Evolutionary conservation across 2,329 filamentous ascomycete species (phyloP), one percentile per base, ranked within the genome.

Genomic region (Fusarium tricinctum): DNA sequence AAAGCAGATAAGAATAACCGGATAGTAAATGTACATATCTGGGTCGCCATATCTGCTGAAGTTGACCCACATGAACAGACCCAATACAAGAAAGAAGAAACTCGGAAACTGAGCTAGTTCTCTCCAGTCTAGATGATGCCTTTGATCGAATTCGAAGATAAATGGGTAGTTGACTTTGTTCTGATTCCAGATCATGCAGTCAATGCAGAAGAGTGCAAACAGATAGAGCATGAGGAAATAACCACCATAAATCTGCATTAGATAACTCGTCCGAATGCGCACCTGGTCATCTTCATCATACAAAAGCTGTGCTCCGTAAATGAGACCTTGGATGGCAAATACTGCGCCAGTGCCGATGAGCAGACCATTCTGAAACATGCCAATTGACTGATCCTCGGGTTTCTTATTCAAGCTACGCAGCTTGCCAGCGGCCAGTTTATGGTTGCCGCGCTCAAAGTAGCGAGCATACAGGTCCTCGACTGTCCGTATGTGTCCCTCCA

Each of bases 141-240:
- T 86, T 54, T 91, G 90, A 81, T 98, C 94, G 75, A 97, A 96
- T 80, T 99, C 96, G 76, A 99, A 99, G 71, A 98, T 93, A 78
- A 97, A 97, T 54, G 91, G 88, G 77, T 98, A 98, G 77, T 99
- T 99, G 80, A 99, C 92, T 79, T 95, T 97, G 77, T 91, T 89
- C 51, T 83, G 83, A 8, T 89, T 88, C 93, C 95, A 99, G 17
- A 97, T 81, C 57, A 90, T 89, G 77, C 94, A 97, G 74, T 94
- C 90, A 35, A 97, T 74, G 74, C 92, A 93, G 75, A 98, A 98
- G n/a, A 97, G 81, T 12, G 91, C 82, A 74, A 97, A 91, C 20
- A 98, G 83, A 44, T 93, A 85, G 7, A 97, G 85, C 78, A 93
- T 89, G 28, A 98, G 83, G 73, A 97, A 97, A 78, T 97, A 97